Evolutionary conservation across 2,329 filamentous ascomycete species (phyloP).

Genomic region (Hypoxylon sp.): DNA sequence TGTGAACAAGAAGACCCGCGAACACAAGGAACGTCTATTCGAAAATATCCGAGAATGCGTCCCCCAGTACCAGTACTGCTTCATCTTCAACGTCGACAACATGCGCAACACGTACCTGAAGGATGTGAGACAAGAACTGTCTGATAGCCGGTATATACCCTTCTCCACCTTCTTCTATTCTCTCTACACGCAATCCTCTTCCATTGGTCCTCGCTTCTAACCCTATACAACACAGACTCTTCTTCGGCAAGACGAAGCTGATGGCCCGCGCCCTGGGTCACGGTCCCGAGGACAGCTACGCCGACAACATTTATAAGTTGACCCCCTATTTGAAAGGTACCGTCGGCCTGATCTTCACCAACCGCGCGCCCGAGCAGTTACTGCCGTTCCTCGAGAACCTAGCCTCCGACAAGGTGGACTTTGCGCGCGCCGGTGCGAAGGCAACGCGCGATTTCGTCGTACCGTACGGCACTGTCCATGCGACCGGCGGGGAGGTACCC

Average conservation of each 20-base stretch:
- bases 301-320: slow-evolving; percentile 80
- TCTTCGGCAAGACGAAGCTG: slow-evolving; percentile 99
- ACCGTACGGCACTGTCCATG: slow-evolving; percentile 83
- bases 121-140: slow-evolving; percentile 85
- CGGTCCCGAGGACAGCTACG: slow-evolving; percentile 80
- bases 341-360: slow-evolving; percentile 91
- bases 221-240: slow-evolving; percentile 69
- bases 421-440: slow-evolving; percentile 84
- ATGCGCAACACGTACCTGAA: slow-evolving; percentile 98
- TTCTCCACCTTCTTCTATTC: slow-evolving; percentile 40
- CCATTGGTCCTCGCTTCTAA: slow-evolving; percentile 21
- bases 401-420: slow-evolving; percentile 76
- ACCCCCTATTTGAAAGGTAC: slow-evolving; percentile 78
- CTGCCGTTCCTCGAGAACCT: slow-evolving; percentile 78
- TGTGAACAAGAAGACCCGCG: slow-evolving; percentile 91
- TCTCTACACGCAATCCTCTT: slow-evolving; percentile 6
- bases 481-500: slow-evolving; percentile 77
- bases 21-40: slow-evolving; percentile 91
- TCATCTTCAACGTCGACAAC: slow-evolving; percentile 94
- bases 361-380: slow-evolving; percentile 75
- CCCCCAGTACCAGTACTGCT: slow-evolving; percentile 88
- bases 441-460: slow-evolving; percentile 82
- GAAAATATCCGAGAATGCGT: slow-evolving; percentile 87
- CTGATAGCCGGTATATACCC: slow-evolving; percentile 81
- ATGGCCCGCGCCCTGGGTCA: slow-evolving; percentile 95